Percentiles rank a stretch among this genome's conserved stretches.
These are phyloP conservation scores for Nitzschia sp. DNA, from an alignment of 108 stramenopile genomes.

Conservation along the genomic window DNA sequence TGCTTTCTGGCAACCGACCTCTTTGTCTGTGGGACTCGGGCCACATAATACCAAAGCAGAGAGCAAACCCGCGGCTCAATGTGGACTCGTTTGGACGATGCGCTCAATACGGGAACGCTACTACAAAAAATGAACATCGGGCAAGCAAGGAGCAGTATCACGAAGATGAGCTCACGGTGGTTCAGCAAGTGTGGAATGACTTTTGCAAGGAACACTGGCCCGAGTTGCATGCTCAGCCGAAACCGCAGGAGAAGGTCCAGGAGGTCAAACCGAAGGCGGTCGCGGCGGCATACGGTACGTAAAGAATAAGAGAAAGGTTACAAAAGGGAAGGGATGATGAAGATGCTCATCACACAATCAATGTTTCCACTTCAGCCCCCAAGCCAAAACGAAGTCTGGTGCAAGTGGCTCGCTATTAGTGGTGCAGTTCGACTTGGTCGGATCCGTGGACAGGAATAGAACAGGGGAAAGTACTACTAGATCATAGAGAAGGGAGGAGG, in stretches of 20 bases:
- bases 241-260: not conserved
- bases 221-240: not conserved
- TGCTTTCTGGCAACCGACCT: slow-evolving; percentile 17
- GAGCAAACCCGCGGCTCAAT: slow-evolving; percentile 7
- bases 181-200: slow-evolving; percentile 34
- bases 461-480: no score
- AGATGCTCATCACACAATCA: not conserved
- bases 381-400: slow-evolving; percentile 1
- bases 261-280: not conserved
- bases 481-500: no score
- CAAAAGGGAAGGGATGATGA: not conserved
- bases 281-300: not conserved
- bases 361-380: not conserved
- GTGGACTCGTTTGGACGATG: slow-evolving; percentile 40
- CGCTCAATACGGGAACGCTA: slow-evolving; percentile 24
- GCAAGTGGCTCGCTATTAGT: slow-evolving; percentile 1
- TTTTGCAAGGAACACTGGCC: slow-evolving; percentile 44
- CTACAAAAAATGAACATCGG: slow-evolving; percentile 11
- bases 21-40: slow-evolving; percentile 39
- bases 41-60: slow-evolving; percentile 18
- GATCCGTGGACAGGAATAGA: no score
- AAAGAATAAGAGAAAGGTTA: not conserved
- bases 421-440: not conserved
- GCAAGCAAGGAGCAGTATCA: slow-evolving; percentile 36
- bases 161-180: slow-evolving; percentile 31